Evolutionary conservation across 371 early-diverging fungal genomes (phyloP), one percentile per base, ranked within the genome.

Genomic region (Haplosporangium sp.): DNA sequence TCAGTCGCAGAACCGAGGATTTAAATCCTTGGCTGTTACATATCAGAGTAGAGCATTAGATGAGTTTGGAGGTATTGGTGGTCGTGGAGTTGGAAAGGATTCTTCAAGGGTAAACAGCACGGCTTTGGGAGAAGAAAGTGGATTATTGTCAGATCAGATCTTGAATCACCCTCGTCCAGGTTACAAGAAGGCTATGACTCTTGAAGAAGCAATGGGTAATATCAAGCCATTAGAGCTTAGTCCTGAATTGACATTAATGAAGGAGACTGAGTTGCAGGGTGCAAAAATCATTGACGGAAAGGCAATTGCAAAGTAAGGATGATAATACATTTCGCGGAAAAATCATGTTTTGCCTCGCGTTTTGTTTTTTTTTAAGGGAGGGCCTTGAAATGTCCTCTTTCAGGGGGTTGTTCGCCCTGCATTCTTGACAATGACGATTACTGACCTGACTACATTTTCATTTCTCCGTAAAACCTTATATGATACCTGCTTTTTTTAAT

Each of bases 271-370:
- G n/a, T 13, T 48, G 86, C 86, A 69, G 66, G 83, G 69, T 39
- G 90, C 91, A 42, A 85, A 86, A 48, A 70, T 92, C 47, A 87
- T 93, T 72, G 92, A 93, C 71, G 94, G 94, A 70, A 92, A 93
- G 75, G 85, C 88, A 37, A 85, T 91, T 71, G 90, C 94, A 63
- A 86, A 90, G 90, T 90, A 78, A 75, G 85, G 10, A 27, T 27
- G 27, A 27, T 27, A 53, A 27, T 0, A 50, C 11, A 50, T 50
- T 4, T 50, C 8, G 8, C 10, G 10, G 42, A 42, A 42, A 42
- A 42, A 42, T 8, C 8, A 42, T 8, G 1, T 8, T 42, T 65
- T 17, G 8, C 47, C 47, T 47, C 13, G 13, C 15, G 47, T 4
- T 47, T 47, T 13, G 11, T 13, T 11, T 11, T 47, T 47, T 47